Percentiles rank a stretch among this genome's conserved stretches.
Conservation (phyloP, 768 basidiomycete species). For the Tylopilus cervinicoccineus region DNA sequence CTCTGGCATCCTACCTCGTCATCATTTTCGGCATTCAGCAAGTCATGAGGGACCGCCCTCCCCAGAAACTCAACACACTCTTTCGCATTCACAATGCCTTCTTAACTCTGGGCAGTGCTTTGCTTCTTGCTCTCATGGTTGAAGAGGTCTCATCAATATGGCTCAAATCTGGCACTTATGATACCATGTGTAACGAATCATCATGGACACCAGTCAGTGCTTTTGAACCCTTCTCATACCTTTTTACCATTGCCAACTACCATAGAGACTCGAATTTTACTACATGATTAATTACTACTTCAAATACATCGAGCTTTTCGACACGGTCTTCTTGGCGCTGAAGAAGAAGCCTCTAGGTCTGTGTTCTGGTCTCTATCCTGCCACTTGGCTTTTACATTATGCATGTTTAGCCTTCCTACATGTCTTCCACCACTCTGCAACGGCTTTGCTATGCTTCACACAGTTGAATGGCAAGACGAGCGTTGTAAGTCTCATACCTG, state of each 20-base stretch:
- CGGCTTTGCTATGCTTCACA: slow-evolving; percentile 89
- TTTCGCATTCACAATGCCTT: slow-evolving; percentile 92
- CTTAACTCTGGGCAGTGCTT: slow-evolving; percentile 77
- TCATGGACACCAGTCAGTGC: slow-evolving; percentile 86
- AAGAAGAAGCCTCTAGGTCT: slow-evolving; percentile 97
- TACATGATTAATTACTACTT: slow-evolving; percentile 99
- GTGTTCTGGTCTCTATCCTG: slow-evolving; percentile 21
- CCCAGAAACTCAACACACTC: slow-evolving; percentile 72
- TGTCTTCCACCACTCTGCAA: slow-evolving; percentile 99
- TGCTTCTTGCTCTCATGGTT: slow-evolving; percentile 83
- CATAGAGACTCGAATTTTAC: slow-evolving; percentile 86
- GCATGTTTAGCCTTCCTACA: slow-evolving; percentile 78
- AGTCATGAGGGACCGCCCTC: slow-evolving; percentile 74
- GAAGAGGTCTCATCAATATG: slow-evolving; percentile 87
- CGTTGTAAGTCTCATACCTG: slow-evolving; percentile 55
- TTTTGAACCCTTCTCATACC: neutral
- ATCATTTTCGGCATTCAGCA: slow-evolving; percentile 82
- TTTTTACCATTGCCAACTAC: slow-evolving; percentile 1
- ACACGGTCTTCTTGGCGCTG: slow-evolving; percentile 94
- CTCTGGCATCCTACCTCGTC: slow-evolving; percentile 79
- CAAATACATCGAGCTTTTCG: slow-evolving; percentile 95
- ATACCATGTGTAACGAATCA: slow-evolving; percentile 67
- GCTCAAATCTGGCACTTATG: slow-evolving; percentile 66
- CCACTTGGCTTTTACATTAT: slow-evolving; percentile 5
- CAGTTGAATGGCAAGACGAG: slow-evolving; percentile 94